Base-by-base conservation (phyloP, 805 yeast genomes). In the Metschnikowia sp. region DNA sequence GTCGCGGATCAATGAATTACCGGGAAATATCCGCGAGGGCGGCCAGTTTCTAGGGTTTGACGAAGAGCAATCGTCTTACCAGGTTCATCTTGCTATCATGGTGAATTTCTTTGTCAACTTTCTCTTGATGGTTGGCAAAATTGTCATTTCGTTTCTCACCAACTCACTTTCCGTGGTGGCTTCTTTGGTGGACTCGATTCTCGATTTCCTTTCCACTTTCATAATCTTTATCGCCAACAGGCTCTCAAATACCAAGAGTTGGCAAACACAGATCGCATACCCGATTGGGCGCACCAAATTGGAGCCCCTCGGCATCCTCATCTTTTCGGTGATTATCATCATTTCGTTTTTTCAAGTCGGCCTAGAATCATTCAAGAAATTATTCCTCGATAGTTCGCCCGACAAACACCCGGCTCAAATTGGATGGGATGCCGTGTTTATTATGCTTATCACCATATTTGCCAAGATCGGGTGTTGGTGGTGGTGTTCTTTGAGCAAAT, bases 271-370 rank as follows among this genome's bases (percentile, higher is more conserved):
- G 29, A 69, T 70, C 47, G 54, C 68, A 2, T 82, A 78, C 55
- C 95, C 95, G 0, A 79, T 87, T 22, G 95, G 95, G 3, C 70
- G 87, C 40, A 74, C 82, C 34, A 75, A 90, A 51, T 68, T 86
- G 34, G 94, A 86, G 59, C 95, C 95, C 0, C 73, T 86, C 47
- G 94, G 95, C 0, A 85, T 86, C 13, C 70, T 87, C 48, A 81
- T 86, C 2, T 86, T 86, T 58, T 83, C 89, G 1, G 74, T 86
- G 35, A 72, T 87, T 34, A 86, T 86, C 52, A 81, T 86, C 26
- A 68, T 84, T 19, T 83, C 91, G 3, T 86, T 86, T 51, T 57
- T 83, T 40, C 90, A 86, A 59, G 88, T 86, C 48, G 86, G 84
- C 2, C 78, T 81, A 46, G 87, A 83, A 58, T 76, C 92, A 1